Evolutionary conservation across 257 asterid genomes (phyloP).

Genomic region (Craterostigma plantagineum): DNA sequence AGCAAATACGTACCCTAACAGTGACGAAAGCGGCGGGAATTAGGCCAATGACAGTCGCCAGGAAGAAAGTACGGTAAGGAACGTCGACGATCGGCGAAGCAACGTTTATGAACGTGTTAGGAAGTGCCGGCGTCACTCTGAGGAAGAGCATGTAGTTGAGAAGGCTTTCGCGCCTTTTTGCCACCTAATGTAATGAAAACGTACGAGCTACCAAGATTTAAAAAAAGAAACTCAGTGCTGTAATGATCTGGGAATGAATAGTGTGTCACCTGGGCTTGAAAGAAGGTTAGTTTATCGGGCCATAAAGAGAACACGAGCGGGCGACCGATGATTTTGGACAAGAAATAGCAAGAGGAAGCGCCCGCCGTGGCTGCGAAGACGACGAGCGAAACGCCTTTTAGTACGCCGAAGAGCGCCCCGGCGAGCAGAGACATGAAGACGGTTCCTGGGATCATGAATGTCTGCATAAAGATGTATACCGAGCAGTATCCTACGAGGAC

Average conservation of each 20-base stretch:
- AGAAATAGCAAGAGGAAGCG: conserved; percentile 86
- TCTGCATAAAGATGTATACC: conserved; percentile 94
- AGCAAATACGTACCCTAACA: conserved; percentile 49
- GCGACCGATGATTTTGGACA: conserved; percentile 79
- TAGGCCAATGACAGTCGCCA: conserved; percentile 77
- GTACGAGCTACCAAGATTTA: conserved; percentile 4
- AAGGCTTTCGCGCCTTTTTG: conserved; percentile 52
- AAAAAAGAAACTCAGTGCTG: conserved; percentile 4
- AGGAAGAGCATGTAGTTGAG: conserved; percentile 91
- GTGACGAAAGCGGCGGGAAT: conserved; percentile 92
- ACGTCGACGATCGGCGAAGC: conserved; percentile 95
- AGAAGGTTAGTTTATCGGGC: conserved; percentile 87
- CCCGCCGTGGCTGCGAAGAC: conserved; percentile 89
- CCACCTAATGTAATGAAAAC: conserved; percentile 28
- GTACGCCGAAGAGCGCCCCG: conserved; percentile 79
- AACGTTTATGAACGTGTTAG: conserved; percentile 79
- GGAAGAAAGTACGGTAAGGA: conserved; percentile 73
- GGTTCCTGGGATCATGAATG: conserved; percentile 96
- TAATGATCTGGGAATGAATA: conserved; percentile 2
- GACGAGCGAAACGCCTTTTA: conserved; percentile 79
- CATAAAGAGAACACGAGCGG: conserved; percentile 79
- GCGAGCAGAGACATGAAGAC: conserved; percentile 92
- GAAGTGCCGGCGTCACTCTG: conserved; percentile 89
- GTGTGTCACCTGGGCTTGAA: conserved; percentile 66
- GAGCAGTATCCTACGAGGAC: conserved; percentile 81